Conservation (phyloP, 2,329 filamentous ascomycete species). For the Metarhizium guizhouense region DNA sequence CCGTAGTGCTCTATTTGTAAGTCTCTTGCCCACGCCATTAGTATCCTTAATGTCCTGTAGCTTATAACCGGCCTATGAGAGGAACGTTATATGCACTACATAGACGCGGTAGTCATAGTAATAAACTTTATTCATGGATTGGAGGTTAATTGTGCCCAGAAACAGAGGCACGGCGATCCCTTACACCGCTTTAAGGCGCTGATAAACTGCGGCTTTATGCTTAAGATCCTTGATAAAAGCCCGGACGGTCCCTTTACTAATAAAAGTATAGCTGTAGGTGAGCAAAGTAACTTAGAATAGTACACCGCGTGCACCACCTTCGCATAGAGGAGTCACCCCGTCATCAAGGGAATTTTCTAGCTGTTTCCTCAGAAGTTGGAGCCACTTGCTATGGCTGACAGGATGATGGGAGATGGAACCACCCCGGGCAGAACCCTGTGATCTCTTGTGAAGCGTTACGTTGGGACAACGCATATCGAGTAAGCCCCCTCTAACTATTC, state of each 20-base stretch:
- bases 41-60: not conserved
- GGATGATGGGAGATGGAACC: slow-evolving; percentile 13
- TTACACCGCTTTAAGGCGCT: slow-evolving; percentile 21
- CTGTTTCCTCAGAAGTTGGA: too few relatives aligned
- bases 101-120: slow-evolving; percentile 21
- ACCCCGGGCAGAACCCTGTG: not conserved
- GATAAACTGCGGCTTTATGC: slow-evolving; percentile 27
- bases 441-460: slow-evolving; percentile 18
- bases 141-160: slow-evolving; percentile 28
- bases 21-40: too few relatives aligned
- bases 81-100: slow-evolving; percentile 23
- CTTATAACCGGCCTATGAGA: slow-evolving; percentile 24
- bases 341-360: slow-evolving; percentile 25
- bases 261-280: too few relatives aligned
- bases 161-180: slow-evolving; percentile 28
- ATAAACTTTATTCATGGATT: too few relatives aligned
- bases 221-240: slow-evolving; percentile 21
- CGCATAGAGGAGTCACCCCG: slow-evolving; percentile 14
- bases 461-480: slow-evolving; percentile 31
- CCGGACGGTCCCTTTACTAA: too few relatives aligned
- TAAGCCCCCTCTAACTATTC: slow-evolving; percentile 14
- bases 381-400: slow-evolving; percentile 18
- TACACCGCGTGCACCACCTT: slow-evolving; percentile 12
- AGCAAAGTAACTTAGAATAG: slow-evolving; percentile 34
- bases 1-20: slow-evolving; percentile 6